Conservation (phyloP, 345 rosid species). For the Leavenworthia alabamica region DNA sequence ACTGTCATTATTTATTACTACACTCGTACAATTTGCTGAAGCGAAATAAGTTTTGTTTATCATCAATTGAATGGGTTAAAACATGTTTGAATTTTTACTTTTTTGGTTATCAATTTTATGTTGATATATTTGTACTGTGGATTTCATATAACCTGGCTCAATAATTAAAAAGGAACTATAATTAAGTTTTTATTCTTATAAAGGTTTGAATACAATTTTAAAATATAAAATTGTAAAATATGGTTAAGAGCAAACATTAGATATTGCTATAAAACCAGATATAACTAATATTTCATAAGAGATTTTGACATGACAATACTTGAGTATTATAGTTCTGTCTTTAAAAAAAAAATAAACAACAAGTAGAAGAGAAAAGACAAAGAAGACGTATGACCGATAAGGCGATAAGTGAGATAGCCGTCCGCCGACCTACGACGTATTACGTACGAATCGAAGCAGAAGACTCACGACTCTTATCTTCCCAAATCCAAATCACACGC, state of each 20-base stretch:
- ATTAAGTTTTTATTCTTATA: no score
- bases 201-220: no score
- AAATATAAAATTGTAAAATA: background rate
- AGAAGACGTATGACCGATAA: constrained; percentile 19
- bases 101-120: background rate
- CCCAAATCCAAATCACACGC: background rate
- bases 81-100: background rate
- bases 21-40: background rate
- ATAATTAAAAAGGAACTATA: background rate
- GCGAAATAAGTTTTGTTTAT: background rate
- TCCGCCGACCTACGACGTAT: constrained; percentile 27
- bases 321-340: background rate
- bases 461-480: constrained; percentile 10
- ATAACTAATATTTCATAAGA: background rate
- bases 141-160: background rate
- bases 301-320: background rate
- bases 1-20: background rate
- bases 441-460: constrained; percentile 16
- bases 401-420: constrained; percentile 17
- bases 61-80: background rate
- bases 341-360: background rate
- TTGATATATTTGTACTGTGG: background rate
- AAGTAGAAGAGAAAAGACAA: constrained; percentile 16
- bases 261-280: background rate
- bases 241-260: background rate